Evolutionary conservation across 306 rosid species (phyloP).

Genomic region (Corylus americana): DNA sequence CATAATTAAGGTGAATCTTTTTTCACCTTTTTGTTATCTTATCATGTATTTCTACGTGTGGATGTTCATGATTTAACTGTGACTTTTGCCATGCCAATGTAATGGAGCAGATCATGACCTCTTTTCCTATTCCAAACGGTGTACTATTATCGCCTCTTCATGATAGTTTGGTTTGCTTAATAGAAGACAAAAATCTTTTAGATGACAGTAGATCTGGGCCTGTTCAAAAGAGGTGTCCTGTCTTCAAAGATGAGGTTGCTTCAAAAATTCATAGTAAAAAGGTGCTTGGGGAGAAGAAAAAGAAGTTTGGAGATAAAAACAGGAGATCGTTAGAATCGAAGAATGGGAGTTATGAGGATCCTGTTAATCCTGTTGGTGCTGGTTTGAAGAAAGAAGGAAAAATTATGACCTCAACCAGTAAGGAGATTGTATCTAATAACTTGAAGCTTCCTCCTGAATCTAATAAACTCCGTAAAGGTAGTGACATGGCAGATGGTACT

Average conservation of each 20-base stretch:
- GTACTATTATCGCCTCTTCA: conserved; percentile 76
- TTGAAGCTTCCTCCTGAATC: conserved; percentile 78
- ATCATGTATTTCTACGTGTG: conserved; percentile 15
- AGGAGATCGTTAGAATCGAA: conserved; percentile 54
- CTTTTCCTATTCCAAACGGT: conserved; percentile 50
- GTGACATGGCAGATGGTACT: conserved; percentile 34
- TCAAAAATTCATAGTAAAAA: conserved; percentile 43
- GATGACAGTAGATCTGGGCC: conserved; percentile 43
- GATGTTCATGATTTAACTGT: neutral
- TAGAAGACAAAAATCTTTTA: conserved; percentile 39
- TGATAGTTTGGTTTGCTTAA: conserved; percentile 51
- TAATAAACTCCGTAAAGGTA: conserved; percentile 34
- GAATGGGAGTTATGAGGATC: conserved; percentile 45
- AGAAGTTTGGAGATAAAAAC: conserved; percentile 42
- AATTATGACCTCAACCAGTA: conserved; percentile 48
- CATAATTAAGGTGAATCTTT: conserved; percentile 8
- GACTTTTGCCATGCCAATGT: conserved; percentile 4
- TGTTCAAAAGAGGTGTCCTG: conserved; percentile 35
- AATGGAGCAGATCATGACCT: conserved; percentile 78
- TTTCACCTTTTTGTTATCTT: conserved; percentile 8
- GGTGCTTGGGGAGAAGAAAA: conserved; percentile 43
- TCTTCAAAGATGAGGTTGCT: conserved; percentile 40
- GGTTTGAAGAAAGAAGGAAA: conserved; percentile 47
- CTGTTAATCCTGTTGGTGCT: conserved; percentile 19
- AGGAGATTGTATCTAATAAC: conserved; percentile 70